These are phyloP conservation scores for Gyrodon lividus DNA, from an alignment of 768 basidiomycete genomes.

Conservation along the genomic window DNA sequence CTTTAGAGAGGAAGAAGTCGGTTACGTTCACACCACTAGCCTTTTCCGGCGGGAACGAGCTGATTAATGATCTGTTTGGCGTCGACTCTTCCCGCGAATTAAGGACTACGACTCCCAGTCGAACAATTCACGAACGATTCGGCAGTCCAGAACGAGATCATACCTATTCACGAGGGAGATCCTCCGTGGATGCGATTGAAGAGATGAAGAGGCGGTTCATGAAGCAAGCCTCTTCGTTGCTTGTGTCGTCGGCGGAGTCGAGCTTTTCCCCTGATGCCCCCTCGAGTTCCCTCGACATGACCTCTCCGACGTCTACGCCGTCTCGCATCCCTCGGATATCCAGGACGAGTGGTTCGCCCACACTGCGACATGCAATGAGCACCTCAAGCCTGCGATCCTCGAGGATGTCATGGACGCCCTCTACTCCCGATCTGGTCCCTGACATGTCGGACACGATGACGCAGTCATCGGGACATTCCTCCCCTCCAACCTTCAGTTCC, in stretches of 20 bases:
- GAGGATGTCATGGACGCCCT: slow-evolving; percentile 37
- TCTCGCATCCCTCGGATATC: slow-evolving; percentile 33
- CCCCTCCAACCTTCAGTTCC: slow-evolving; percentile 44
- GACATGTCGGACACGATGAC: slow-evolving; percentile 61
- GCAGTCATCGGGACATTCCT: slow-evolving; percentile 53
- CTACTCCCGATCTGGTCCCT: slow-evolving; percentile 58
- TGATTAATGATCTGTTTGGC: slow-evolving; percentile 2
- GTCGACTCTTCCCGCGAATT: slow-evolving; percentile 11
- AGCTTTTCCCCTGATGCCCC: slow-evolving; percentile 13
- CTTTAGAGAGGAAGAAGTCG: slow-evolving; percentile 19
- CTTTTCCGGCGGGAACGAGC: slow-evolving; percentile 5
- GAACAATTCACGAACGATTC: slow-evolving; percentile 7
- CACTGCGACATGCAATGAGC: slow-evolving; percentile 27
- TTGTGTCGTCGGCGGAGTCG: slow-evolving; percentile 18
- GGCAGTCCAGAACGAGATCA: slow-evolving; percentile 16
- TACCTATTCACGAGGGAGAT: slow-evolving; percentile 14
- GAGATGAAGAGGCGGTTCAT: slow-evolving; percentile 64
- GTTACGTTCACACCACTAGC: slow-evolving; percentile 5
- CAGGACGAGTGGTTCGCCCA: slow-evolving; percentile 23
- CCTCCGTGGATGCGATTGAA: slow-evolving; percentile 53
- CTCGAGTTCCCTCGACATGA: slow-evolving; percentile 9
- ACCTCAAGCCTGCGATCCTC: slow-evolving; percentile 28
- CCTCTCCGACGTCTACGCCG: slow-evolving; percentile 10
- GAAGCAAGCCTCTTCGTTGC: slow-evolving; percentile 29
- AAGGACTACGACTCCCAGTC: slow-evolving; percentile 10